Percentiles rank a stretch among this genome's conserved stretches.
Conservation (phyloP, 2,329 filamentous ascomycete genomes). For the Sporothrix pseudoabietina region DNA sequence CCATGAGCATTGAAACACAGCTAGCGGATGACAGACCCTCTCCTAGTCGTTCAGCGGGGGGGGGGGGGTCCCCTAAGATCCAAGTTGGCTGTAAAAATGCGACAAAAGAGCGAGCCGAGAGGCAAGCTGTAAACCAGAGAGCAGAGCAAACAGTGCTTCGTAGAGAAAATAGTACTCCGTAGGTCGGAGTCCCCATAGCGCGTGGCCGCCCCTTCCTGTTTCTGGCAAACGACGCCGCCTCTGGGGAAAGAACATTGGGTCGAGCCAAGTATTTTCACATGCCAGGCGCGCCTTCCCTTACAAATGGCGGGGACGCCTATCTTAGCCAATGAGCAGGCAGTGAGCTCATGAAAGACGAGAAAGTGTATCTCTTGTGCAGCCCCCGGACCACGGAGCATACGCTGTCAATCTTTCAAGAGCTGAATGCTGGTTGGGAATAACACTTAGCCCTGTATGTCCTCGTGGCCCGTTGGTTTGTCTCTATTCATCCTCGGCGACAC, state of each 20-base stretch:
- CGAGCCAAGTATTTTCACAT: conserved; percentile 21
- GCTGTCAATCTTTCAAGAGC: not conserved
- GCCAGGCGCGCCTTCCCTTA: not conserved
- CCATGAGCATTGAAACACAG: conserved; percentile 18
- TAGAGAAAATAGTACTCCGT: not conserved
- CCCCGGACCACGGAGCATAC: not conserved
- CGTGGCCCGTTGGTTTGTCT: conserved; percentile 3
- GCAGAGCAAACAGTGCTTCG: not conserved
- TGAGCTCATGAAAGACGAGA: not conserved
- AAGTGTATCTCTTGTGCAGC: not conserved
- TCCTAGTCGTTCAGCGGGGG: not conserved
- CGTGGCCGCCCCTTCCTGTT: conserved; percentile 7
- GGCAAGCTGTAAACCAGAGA: not conserved
- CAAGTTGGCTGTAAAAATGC: not conserved
- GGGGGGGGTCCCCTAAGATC: not conserved
- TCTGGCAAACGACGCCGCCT: conserved; percentile 11
- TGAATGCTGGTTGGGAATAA: not conserved
- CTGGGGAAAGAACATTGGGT: not conserved
- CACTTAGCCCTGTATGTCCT: not conserved
- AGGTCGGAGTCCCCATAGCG: not conserved
- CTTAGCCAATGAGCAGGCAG: not conserved
- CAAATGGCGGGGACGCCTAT: not conserved
- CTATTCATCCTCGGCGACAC: not conserved
- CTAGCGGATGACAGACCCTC: conserved; percentile 12
- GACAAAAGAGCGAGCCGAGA: conserved; percentile 3